These are phyloP conservation scores for Podospora pseudocomata DNA, from an alignment of 495 filamentous ascomycete genomes.

Conservation along the genomic window DNA sequence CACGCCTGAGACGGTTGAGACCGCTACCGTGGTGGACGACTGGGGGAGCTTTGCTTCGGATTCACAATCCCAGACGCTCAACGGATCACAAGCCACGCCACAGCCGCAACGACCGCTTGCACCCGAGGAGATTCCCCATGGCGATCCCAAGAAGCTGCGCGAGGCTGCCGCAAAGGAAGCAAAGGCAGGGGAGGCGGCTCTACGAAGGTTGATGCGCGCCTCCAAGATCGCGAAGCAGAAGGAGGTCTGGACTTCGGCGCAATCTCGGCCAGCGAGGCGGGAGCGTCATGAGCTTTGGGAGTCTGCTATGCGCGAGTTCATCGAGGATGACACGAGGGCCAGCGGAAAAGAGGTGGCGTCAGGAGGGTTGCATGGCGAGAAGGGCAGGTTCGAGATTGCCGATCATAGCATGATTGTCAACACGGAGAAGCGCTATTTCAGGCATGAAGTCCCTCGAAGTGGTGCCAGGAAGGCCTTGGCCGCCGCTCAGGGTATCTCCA, in stretches of 20 bases:
- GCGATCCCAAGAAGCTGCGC: conserved; percentile 40
- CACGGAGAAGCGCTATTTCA: conserved; percentile 32
- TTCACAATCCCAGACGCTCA: conserved; percentile 8
- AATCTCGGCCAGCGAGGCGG: conserved; percentile 32
- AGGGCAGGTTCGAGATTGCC: conserved; percentile 40
- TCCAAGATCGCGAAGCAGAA: conserved; percentile 48
- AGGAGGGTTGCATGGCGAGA: conserved; percentile 46
- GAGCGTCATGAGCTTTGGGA: conserved; percentile 44
- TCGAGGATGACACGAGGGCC: conserved; percentile 49
- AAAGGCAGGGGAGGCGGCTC: conserved; percentile 45
- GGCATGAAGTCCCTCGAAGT: conserved; percentile 35
- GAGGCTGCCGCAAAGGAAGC: conserved; percentile 43
- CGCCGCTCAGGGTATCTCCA: conserved; percentile 14
- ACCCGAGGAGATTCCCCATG: conserved; percentile 31
- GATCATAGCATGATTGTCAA: conserved; percentile 50
- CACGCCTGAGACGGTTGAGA: conserved; percentile 36
- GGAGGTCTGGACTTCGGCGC: conserved; percentile 41
- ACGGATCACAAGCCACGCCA: conserved; percentile 17
- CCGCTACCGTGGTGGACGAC: conserved; percentile 26
- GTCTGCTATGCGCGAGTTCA: conserved; percentile 38
- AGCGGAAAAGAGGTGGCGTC: conserved; percentile 67
- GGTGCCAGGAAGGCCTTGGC: conserved; percentile 21
- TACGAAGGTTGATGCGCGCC: conserved; percentile 43
- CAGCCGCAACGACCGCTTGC: conserved; percentile 28
- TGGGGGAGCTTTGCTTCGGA: conserved; percentile 22